Evolutionary conservation across 257 asterid genomes (phyloP).

Genomic region (Euphrasia confusa): DNA sequence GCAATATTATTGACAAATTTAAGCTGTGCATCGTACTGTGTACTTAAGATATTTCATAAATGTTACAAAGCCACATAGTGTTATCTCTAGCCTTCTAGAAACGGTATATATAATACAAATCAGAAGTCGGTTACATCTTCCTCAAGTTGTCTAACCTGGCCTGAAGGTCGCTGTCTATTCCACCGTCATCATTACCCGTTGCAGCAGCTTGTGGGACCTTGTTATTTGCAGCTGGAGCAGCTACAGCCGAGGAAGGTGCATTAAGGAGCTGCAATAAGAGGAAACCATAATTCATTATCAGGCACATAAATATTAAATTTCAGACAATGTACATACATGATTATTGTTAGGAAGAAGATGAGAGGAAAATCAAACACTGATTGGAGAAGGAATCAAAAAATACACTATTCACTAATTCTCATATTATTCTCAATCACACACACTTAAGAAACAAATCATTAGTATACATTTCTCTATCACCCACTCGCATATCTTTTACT

Average conservation of each 20-base stretch:
- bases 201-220: slow-evolving; percentile 93
- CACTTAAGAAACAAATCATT: too few relatives aligned
- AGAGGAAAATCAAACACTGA: too few relatives aligned
- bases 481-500: too few relatives aligned
- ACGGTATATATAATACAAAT: slow-evolving; percentile 21
- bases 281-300: slow-evolving; percentile 16
- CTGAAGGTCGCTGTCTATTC: slow-evolving; percentile 94
- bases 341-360: too few relatives aligned
- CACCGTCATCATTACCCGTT: slow-evolving; percentile 70
- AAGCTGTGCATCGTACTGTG: slow-evolving; percentile 30
- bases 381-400: too few relatives aligned
- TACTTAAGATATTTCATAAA: slow-evolving; percentile 26
- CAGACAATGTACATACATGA: too few relatives aligned
- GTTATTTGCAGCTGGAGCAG: slow-evolving; percentile 75
- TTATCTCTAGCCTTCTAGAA: slow-evolving; percentile 17
- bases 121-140: slow-evolving; percentile 52
- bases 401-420: too few relatives aligned
- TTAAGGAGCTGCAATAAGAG: slow-evolving; percentile 61
- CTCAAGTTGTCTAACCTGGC: slow-evolving; percentile 98
- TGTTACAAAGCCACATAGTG: slow-evolving; percentile 36
- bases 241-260: slow-evolving; percentile 82
- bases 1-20: slow-evolving; percentile 18
- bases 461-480: too few relatives aligned
- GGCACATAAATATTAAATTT: neutral
- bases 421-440: too few relatives aligned